Evolutionary conservation across 352 stramenopile genomes (phyloP).

Genomic region (Thalassiosira allenii): DNA sequence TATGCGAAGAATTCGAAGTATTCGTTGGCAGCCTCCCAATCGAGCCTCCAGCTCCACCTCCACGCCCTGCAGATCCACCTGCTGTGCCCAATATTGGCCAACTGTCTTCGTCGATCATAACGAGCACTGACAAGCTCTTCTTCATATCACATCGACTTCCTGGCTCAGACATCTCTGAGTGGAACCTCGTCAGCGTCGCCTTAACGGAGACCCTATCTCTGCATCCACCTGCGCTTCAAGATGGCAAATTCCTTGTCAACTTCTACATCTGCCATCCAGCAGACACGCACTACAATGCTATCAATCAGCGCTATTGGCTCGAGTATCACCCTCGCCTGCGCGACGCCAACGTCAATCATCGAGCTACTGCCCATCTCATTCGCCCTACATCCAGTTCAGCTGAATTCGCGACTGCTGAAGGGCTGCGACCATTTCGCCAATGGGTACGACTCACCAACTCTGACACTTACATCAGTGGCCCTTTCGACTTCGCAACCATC

Average conservation of each 20-base stretch:
- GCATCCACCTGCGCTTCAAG: constrained; percentile 13
- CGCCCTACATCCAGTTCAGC: not conserved
- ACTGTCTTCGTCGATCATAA: constrained; percentile 9
- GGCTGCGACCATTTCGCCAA: not conserved
- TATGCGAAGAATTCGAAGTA: no score
- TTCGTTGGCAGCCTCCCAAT: no score
- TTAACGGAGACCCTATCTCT: not conserved
- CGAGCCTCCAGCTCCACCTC: no score
- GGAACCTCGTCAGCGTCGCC: constrained; percentile 3
- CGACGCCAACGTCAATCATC: not conserved
- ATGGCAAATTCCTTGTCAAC: constrained; percentile 23
- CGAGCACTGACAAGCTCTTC: constrained; percentile 12
- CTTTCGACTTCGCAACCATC: constrained; percentile 15
- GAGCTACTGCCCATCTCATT: not conserved
- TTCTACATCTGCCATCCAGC: constrained; percentile 14
- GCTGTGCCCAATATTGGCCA: not conserved
- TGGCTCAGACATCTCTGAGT: not conserved
- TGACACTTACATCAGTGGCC: constrained; percentile 8
- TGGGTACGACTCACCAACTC: constrained; percentile 6
- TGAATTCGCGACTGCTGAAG: not conserved
- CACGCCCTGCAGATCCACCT: no score
- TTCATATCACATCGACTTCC: constrained; percentile 15
- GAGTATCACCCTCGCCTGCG: constrained; percentile 10
- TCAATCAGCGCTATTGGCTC: constrained; percentile 31
- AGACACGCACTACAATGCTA: constrained; percentile 13